Base-by-base conservation (phyloP, 2,329 filamentous ascomycete genomes). In the Neurospora sp. region DNA sequence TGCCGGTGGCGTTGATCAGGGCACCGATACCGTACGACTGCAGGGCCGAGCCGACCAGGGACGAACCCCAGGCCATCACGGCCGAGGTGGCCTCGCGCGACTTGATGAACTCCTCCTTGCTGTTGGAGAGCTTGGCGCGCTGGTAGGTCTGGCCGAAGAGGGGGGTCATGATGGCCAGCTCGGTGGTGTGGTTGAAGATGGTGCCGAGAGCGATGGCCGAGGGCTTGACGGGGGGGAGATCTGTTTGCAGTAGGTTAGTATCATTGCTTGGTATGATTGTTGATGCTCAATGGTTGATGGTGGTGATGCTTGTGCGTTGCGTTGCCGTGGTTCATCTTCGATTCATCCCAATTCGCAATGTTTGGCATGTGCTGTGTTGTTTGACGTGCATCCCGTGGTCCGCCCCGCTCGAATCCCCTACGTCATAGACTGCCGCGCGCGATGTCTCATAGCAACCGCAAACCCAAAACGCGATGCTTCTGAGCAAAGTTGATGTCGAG, bases 131-230 rank as follows among this genome's bases (percentile, higher is more conserved):
- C 87, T 97, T 94, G 76, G 95, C 94, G 76, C 92, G 91, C 83
- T 94, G 90, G 88, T 97, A 97, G 78, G 93, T 95, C 79, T 96
- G 91, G 79, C 96, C 95, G 81, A 98, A 97, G 82, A 98, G 84
- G 73, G 95, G 95, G 71, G 89, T 87, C 73, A 98, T 88, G 77
- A 98, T 89, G 73, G 92, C 94, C 74, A 96, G 89, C 79, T 96
- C 96, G 77, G 93, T 87, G 77, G 90, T 90, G 84, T 99, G 95
- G 87, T 92, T 97, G 89, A 97, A 99, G 82, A 93, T 84, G 73
- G 94, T 96, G 83, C 96, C 96, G 78, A 98, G 89, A 79, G 95
- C 96, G 79, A 99, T 97, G 78, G 96, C 95, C 79, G 94, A 97
- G 77, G 96, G 96, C 91, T 97, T 98, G 79, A 99, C 96, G 76